Conservation (phyloP, 192 early-diverging fungal species). For the Umbelopsis sp. region DNA sequence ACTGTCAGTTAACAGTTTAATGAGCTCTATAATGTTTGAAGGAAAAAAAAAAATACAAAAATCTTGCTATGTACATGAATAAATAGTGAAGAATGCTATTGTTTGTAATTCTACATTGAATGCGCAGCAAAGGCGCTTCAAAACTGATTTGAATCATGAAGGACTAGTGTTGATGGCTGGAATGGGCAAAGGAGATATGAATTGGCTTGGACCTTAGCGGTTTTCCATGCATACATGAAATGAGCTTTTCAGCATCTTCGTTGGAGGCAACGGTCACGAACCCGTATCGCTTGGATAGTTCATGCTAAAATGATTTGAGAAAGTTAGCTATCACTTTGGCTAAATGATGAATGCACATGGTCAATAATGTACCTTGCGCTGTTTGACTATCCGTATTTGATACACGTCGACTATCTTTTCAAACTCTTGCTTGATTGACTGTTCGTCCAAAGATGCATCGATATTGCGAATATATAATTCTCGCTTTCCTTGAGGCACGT, state of each 20-base stretch:
- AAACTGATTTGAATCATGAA: no score
- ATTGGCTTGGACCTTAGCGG: background rate
- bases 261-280: background rate
- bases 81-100: no score
- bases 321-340: no score
- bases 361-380: background rate
- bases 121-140: no score
- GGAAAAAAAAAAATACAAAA: no score
- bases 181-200: constrained; percentile 14
- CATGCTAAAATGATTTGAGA: background rate
- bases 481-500: background rate
- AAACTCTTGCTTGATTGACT: background rate
- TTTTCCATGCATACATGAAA: background rate
- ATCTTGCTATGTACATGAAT: no score
- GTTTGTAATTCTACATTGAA: no score
- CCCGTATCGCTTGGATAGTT: background rate
- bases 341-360: no score
- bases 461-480: constrained; percentile 12
- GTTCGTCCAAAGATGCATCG: constrained; percentile 3
- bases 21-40: no score
- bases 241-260: constrained; percentile 1
- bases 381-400: constrained; percentile 8
- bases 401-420: background rate
- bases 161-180: background rate
- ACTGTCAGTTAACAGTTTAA: no score